Conservation (phyloP, 306 rosid species). For the Canavalia ensiformis region DNA sequence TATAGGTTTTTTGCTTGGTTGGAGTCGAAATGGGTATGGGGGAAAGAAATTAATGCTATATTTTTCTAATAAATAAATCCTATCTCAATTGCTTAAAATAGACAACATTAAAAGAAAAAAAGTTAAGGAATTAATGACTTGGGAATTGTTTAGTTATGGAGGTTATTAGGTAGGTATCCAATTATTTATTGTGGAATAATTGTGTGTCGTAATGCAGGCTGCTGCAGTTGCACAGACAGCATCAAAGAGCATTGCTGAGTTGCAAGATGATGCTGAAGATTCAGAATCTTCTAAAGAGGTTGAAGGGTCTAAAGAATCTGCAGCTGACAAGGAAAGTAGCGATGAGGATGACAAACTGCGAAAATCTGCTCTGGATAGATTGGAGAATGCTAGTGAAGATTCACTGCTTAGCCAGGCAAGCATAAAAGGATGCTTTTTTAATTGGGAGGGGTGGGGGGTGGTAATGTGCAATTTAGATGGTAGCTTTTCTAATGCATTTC, state of each 20-base stretch:
- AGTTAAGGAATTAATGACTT: not conserved
- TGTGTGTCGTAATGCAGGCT: slow-evolving; percentile 70
- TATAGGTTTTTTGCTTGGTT: not conserved
- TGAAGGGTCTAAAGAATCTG: slow-evolving; percentile 62
- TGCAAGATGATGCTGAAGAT: slow-evolving; percentile 63
- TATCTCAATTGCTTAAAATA: not conserved
- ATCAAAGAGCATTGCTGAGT: slow-evolving; percentile 77
- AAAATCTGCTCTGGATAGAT: slow-evolving; percentile 76
- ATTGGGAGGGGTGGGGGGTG: not conserved
- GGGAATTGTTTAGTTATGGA: not conserved
- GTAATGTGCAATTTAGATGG: slow-evolving; percentile 15
- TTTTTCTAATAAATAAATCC: not conserved
- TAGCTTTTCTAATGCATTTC: slow-evolving; percentile 32
- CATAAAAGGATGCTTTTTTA: not conserved
- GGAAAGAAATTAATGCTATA: slow-evolving; percentile 13
- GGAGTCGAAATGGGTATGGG: slow-evolving; percentile 17
- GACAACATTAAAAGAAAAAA: slow-evolving; percentile 18
- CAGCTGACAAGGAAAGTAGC: slow-evolving; percentile 58
- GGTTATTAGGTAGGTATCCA: not conserved
- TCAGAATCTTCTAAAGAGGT: slow-evolving; percentile 67
- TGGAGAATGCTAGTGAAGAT: slow-evolving; percentile 96
- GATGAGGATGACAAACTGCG: slow-evolving; percentile 63
- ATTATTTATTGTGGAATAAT: slow-evolving; percentile 36
- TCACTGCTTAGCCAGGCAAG: slow-evolving; percentile 90
- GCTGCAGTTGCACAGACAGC: slow-evolving; percentile 90